These are phyloP conservation scores for Malassezia dermatis DNA, from an alignment of 1,284 basidiomycete species.

Conservation along the genomic window DNA sequence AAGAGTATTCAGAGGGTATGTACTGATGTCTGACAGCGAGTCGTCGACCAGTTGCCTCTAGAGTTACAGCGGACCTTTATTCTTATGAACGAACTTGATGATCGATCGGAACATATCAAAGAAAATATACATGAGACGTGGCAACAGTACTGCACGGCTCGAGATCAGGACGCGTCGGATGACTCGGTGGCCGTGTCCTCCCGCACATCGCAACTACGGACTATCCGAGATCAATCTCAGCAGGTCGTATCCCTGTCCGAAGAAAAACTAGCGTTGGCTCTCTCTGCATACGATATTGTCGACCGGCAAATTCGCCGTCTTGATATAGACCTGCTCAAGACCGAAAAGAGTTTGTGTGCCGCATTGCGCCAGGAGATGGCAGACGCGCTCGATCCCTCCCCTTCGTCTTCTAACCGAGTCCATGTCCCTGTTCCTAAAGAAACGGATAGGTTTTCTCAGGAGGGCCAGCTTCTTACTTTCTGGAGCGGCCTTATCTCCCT, in stretches of 20 bases:
- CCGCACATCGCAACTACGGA: neutral
- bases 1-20: constrained; percentile 41
- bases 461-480: constrained; percentile 11
- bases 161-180: neutral
- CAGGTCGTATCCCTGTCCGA: constrained; percentile 33
- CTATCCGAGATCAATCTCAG: neutral
- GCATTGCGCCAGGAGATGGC: constrained; percentile 20
- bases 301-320: constrained; percentile 53
- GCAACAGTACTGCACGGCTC: constrained; percentile 7
- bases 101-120: neutral
- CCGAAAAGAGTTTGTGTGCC: constrained; percentile 32
- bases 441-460: constrained; percentile 8
- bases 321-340: constrained; percentile 49
- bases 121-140: neutral
- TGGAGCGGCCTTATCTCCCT: constrained; percentile 16
- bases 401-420: neutral
- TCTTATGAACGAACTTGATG: constrained; percentile 68
- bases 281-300: constrained; percentile 52
- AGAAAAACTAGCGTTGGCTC: constrained; percentile 52
- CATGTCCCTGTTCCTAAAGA: neutral
- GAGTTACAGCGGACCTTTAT: constrained; percentile 69
- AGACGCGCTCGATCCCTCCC: neutral
- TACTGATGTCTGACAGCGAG: constrained; percentile 48
- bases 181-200: neutral
- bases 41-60: constrained; percentile 74